These are phyloP conservation scores for Cutaneotrichosporon sp. DNA, from an alignment of 1,284 basidiomycete genomes.

Conservation along the genomic window DNA sequence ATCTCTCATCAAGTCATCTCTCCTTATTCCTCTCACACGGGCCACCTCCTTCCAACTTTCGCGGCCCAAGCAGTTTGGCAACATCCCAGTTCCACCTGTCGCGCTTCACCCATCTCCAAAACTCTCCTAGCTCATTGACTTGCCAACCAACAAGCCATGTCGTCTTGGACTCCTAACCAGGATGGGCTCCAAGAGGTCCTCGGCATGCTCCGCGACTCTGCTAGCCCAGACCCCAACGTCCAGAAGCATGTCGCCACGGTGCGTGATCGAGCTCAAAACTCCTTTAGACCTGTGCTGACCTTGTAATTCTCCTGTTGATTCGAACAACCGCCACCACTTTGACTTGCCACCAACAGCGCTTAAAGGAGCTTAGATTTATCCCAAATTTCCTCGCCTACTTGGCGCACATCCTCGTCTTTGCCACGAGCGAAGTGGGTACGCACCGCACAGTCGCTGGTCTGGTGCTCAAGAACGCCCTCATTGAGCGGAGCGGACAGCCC, in stretches of 20 bases:
- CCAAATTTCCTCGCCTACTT: slow-evolving; percentile 97
- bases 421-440: slow-evolving; percentile 69
- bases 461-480: slow-evolving; percentile 86
- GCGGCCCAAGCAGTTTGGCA: background rate
- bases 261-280: background rate
- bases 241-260: slow-evolving; percentile 37
- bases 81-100: background rate
- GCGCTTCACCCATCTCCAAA: background rate
- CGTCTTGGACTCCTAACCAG: slow-evolving; percentile 18
- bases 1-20: background rate
- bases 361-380: slow-evolving; percentile 80
- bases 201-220: slow-evolving; percentile 53
- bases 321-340: background rate
- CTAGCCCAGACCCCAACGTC: slow-evolving; percentile 50
- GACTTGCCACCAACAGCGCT: slow-evolving; percentile 61
- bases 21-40: background rate
- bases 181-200: slow-evolving; percentile 53
- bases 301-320: background rate
- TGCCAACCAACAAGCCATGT: background rate
- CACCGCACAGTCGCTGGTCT: slow-evolving; percentile 95
- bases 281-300: background rate
- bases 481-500: slow-evolving; percentile 29
- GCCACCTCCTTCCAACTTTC: background rate
- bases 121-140: background rate
- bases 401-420: slow-evolving; percentile 80